Conservation (phyloP, 805 yeast species). For the Priceomyces melissophilus region DNA sequence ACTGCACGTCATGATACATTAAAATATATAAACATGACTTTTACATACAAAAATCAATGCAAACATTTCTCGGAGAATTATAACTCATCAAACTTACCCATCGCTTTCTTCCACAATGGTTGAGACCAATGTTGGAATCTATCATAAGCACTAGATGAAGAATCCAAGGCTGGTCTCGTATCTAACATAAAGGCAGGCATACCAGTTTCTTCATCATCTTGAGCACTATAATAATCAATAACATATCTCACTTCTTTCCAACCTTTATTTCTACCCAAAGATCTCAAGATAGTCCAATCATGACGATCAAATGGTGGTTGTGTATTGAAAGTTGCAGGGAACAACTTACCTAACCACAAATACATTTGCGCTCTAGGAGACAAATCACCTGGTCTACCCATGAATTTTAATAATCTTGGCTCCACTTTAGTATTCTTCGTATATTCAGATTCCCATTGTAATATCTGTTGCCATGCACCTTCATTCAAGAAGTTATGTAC, state of each 20-base stretch:
- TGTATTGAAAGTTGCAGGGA: slow-evolving; percentile 68
- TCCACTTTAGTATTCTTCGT: slow-evolving; percentile 49
- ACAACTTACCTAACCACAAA: slow-evolving; percentile 59
- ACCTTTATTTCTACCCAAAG: slow-evolving; percentile 38
- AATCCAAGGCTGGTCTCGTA: slow-evolving; percentile 92
- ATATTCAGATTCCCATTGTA: slow-evolving; percentile 84
- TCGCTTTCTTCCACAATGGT: slow-evolving; percentile 66
- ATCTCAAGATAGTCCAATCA: slow-evolving; percentile 93
- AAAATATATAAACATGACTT: background rate
- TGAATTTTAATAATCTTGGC: slow-evolving; percentile 81
- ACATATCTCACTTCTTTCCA: slow-evolving; percentile 85
- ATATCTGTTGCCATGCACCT: slow-evolving; percentile 95
- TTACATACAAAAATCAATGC: background rate
- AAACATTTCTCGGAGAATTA: background rate
- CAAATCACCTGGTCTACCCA: slow-evolving; percentile 86
- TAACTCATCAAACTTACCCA: slow-evolving; percentile 46
- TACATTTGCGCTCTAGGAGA: slow-evolving; percentile 81
- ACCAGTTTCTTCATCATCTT: slow-evolving; percentile 81
- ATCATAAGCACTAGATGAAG: slow-evolving; percentile 58
- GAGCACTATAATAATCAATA: slow-evolving; percentile 94
- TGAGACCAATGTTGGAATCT: slow-evolving; percentile 65
- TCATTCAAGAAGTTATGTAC: slow-evolving; percentile 95
- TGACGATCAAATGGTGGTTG: slow-evolving; percentile 97
- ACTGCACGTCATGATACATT: background rate
- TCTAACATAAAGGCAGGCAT: slow-evolving; percentile 90